Evolutionary conservation across 2,329 filamentous ascomycete species (phyloP), one percentile per base, ranked within the genome.

Genomic region (Thermomyces lanuginosus): DNA sequence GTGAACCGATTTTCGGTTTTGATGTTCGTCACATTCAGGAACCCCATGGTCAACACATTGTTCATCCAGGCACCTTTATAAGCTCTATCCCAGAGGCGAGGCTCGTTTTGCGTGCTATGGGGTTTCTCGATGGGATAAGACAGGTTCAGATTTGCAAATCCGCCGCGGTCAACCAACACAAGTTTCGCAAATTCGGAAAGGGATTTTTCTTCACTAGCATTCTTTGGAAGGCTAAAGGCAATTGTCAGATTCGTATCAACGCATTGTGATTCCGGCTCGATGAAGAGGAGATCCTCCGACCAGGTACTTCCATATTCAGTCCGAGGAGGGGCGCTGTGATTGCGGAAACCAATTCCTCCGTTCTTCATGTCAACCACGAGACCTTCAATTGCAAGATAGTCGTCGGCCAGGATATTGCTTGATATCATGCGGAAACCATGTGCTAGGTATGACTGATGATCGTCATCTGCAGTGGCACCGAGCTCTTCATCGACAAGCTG

Each of bases 211-310:
- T 27, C n/a, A 3, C 37, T 34, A 5, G 8, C 6, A 13, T 27
- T 20, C 12, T 16, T 17, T 7, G 24, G 24, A 6, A 56, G 46
- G 6, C 32, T 36, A 28, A 55, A 61, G 16, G 61, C 55, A 4
- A 64, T 27, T 0, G 58, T 60, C 5, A 46, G 18, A 29, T 47
- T 47, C 2, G 47, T 53, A 26, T 57, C 42, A 4, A 62, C 55
- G 31, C 61, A 64, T 4, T 42, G 37, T 0, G 56, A 55, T 13
- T 57, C 50, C 0, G 61, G 61, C 32, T 61, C 51, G 7, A 64
- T 34, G 34, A 61, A 64, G 0, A 64, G 48, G 4, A 65, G 24
- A 28, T 64, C 59, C 30, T 66, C 61, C 0, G 44, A 42, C 61
- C 61, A 64, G 2, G 38, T 43, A 5, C 45, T 53, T 0, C 60